Conservation (phyloP, 768 basidiomycete genomes). For the Sporobolomyces roseus region DNA sequence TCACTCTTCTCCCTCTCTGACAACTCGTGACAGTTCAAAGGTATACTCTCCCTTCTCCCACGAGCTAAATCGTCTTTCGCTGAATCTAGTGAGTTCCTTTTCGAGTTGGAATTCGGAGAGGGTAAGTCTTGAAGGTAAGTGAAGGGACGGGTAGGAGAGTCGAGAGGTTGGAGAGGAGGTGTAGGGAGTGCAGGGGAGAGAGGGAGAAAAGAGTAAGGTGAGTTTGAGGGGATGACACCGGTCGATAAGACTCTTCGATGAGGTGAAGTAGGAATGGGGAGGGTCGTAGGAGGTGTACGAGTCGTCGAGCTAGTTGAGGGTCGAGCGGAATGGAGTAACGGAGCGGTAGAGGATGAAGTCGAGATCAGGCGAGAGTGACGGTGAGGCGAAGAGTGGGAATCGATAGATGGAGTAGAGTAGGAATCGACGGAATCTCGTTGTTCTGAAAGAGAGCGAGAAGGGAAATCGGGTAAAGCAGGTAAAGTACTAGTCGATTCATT, state of each 20-base stretch:
- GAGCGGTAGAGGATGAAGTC: slow-evolving; percentile 25
- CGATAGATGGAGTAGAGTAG: not conserved
- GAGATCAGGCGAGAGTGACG: slow-evolving; percentile 27
- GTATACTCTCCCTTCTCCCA: not conserved
- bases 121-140: not conserved
- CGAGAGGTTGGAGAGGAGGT: not conserved
- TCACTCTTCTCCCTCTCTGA: slow-evolving; percentile 16
- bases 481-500: slow-evolving; percentile 3
- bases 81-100: slow-evolving; percentile 20
- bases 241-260: slow-evolving; percentile 1
- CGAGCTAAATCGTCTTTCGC: not conserved
- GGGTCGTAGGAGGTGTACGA: not conserved
- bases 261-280: not conserved
- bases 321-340: slow-evolving; percentile 9
- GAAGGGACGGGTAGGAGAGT: slow-evolving; percentile 5
- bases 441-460: not conserved
- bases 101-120: not conserved
- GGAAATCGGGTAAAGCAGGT: not conserved
- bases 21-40: slow-evolving; percentile 26
- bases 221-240: not conserved
- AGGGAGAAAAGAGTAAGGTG: not conserved
- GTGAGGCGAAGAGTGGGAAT: not conserved
- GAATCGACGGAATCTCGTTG: not conserved
- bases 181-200: not conserved
- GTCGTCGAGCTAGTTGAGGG: not conserved